Base-by-base conservation (phyloP, 331 rosid species). In the Phaseolus coccineus region DNA sequence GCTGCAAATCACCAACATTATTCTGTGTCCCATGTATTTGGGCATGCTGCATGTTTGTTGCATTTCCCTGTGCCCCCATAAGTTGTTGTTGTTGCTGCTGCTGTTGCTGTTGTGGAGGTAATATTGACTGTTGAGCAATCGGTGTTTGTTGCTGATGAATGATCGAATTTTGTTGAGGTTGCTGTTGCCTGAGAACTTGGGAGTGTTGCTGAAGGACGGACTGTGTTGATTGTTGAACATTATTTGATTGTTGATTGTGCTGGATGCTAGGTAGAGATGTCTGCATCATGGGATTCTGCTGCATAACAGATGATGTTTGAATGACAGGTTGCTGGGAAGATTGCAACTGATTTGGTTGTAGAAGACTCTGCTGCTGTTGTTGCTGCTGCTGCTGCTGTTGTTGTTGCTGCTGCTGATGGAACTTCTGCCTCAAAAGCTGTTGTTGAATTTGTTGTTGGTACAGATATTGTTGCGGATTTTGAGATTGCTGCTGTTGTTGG, bases 131-230 rank as follows among this genome's bases (percentile, higher is more conserved):
- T 81, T 91, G 99, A 58, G 81, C 58, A 84, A 90, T 82, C 44
- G 90, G 52, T 69, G 96, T 65, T 87, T 86, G 92, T 82, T 90
- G 97, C 84, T 90, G 97, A 82, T 92, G 98, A 77, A 87, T 80
- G 50, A 74, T 82, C 52, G 90, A 59, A 67, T 83, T 52, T 79
- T 84, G 97, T 65, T 87, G 97, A 62, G 87, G 97, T 46, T 89
- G 98, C 74, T 87, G 99, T 84, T 88, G 97, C 88, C 99, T 85
- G 16, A 91, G 89, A 86, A 88, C 92, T 81, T 93, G 99, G 28
- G 90, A 76, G 89, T 91, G 93, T 77, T 90, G 99, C 81, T 89
- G 99, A 84, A 96, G 92, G 87, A 93, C 87, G 77, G 96, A 55
- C 64, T 89, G 95, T 66, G 93, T 63, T 73, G 94, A 52, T 68